Conservation (phyloP, 1,284 basidiomycete genomes). For the Filobasidium uniguttulatum region DNA sequence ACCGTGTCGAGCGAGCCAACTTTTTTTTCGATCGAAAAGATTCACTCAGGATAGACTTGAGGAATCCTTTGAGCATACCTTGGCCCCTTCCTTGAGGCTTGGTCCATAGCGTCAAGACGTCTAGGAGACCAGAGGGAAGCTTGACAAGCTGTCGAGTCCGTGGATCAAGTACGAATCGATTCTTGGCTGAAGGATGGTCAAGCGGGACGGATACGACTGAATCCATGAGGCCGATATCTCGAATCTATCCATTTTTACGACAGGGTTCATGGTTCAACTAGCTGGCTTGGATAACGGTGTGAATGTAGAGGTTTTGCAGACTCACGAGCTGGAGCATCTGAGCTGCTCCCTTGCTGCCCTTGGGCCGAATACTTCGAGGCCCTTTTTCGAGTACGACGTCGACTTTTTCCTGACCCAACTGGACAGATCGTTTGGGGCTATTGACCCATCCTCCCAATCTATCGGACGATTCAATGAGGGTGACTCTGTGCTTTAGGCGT, state of each 20-base stretch:
- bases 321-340: conserved; percentile 63
- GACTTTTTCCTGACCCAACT: conserved; percentile 29
- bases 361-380: conserved; percentile 66
- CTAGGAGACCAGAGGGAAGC: conserved; percentile 41
- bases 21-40: conserved; percentile 36
- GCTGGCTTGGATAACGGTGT: background rate
- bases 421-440: conserved; percentile 43
- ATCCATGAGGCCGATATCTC: conserved; percentile 44
- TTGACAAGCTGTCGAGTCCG: conserved; percentile 41
- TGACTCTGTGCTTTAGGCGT: conserved; percentile 37
- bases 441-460: conserved; percentile 73
- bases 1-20: background rate
- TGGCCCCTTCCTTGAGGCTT: background rate
- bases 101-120: conserved; percentile 24
- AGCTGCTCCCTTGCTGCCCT: conserved; percentile 44
- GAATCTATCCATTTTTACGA: conserved; percentile 45
- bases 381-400: conserved; percentile 60
- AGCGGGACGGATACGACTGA: conserved; percentile 26
- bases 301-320: conserved; percentile 19
- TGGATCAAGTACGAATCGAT: conserved; percentile 47
- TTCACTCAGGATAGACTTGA: conserved; percentile 49
- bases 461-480: conserved; percentile 52
- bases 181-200: conserved; percentile 29
- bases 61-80: conserved; percentile 27
- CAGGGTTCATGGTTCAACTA: background rate